phyloP scores from a whole-genome alignment of 2,329 filamentous ascomycete genomes.

The Diaporthe helianthi region DNA sequence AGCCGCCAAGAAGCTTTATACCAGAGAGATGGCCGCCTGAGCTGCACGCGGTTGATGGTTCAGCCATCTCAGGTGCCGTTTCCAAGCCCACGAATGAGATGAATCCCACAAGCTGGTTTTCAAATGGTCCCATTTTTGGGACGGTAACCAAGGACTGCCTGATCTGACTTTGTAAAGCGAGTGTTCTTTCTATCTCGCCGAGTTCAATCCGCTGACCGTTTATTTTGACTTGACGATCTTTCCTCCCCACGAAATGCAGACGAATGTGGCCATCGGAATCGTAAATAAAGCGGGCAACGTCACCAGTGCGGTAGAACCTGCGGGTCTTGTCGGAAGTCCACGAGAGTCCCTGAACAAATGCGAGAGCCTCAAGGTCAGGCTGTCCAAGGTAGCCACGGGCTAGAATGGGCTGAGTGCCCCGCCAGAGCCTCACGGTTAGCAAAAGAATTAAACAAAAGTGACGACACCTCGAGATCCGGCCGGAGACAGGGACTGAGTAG shows the following conservation, averaged over 20 bases:
- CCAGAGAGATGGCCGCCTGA: not conserved
- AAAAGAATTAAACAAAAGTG: too few relatives aligned
- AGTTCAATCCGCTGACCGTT: conserved; percentile 59
- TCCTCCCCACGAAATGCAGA: conserved; percentile 43
- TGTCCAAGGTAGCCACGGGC: not conserved
- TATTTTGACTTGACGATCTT: conserved; percentile 61
- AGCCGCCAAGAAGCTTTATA: not conserved
- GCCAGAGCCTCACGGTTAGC: not conserved
- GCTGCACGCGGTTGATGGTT: not conserved
- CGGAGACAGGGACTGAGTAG: not conserved
- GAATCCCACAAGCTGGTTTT: not conserved
- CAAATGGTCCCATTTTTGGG: not conserved
- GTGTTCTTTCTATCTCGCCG: conserved; percentile 35
- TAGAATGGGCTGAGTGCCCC: not conserved
- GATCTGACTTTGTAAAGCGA: not conserved
- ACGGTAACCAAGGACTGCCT: not conserved
- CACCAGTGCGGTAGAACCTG: conserved; percentile 49
- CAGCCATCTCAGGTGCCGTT: not conserved
- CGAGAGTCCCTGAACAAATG: not conserved
- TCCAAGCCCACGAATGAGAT: not conserved
- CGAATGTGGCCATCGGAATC: conserved; percentile 40
- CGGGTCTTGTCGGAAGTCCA: not conserved
- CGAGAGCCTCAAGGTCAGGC: not conserved
- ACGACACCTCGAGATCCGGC: not conserved
- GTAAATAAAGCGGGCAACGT: conserved; percentile 45